Base-by-base conservation (phyloP, 495 filamentous ascomycete genomes). In the Neurospora sp. region DNA sequence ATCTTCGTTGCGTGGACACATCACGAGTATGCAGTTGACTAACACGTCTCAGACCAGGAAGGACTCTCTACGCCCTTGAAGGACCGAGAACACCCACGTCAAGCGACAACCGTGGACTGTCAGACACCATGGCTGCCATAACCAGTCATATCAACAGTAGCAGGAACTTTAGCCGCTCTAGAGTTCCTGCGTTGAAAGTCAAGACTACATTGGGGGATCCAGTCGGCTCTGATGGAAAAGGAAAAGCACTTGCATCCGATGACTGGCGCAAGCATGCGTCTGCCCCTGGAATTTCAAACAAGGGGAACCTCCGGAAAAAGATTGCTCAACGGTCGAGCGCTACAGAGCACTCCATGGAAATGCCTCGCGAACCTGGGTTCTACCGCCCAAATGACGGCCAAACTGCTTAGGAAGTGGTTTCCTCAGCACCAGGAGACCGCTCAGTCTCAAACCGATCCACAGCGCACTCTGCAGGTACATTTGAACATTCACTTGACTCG, bases 241-340 rank as follows among this genome's bases (percentile, higher is more conserved):
- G 74, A n/a, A 74, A 74, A 45, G 75, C 74, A 17, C 73, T 78
- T 8, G 72, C 74, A 16, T 77, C 79, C 4, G 37, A 71, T 16
- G 78, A 81, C 73, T 81, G 79, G 79, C 75, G 79, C 14, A 81
- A 71, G 70, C 72, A 70, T 35, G 72, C 75, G 4, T 41, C 48
- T 2, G 72, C 69, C 37, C 61, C 70, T 12, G 68, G 44, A 12
- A 14, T 22, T 0, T 35, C 38, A 12, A 17, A 20, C 27, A 61
- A 48, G 65, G 69, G 39, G 3, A 39, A 37, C 9, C 12, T 61
- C 20, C 5, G n/a, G 22, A 68, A 40, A 39, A 71, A 39, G 9
- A 70, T 39, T 17, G 42, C 45, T 39, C 70, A 48, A 16, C 42
- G 65, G 9, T 70, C 41, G 12, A 74, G 75, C 42, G 70, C n/a